Evolutionary conservation across 1,284 basidiomycete species (phyloP), one percentile per base, ranked within the genome.

Genomic region (Heterobasidion irregulare): DNA sequence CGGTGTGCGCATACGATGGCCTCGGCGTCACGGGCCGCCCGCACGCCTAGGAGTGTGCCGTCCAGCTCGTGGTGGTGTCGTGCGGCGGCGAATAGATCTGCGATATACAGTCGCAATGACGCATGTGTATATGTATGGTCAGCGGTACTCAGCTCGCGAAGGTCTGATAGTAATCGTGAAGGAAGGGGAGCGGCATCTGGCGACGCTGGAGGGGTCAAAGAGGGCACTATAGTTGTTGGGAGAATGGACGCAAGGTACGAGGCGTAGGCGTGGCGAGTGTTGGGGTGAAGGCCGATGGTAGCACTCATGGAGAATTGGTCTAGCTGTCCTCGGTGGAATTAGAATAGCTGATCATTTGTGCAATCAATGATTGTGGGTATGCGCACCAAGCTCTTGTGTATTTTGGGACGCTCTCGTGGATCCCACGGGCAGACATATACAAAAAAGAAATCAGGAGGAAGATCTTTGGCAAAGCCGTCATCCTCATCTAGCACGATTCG

Each of bases 271-370:
- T 56, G 73, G 59, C 69, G 70, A 19, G 59, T 71, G 61, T 63
- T 64, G 36, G 73, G 64, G 19, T 73, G 68, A 44, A 82, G 64
- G 46, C 72, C 70, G 53, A 90, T 68, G 45, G 79, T 79, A 5
- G 78, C 77, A 61, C 86, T 89, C 76, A 92, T 83, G 2, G 86
- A 74, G 65, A 92, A 92, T 59, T 78, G 80, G 65, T 92, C 88
- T 19, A 92, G 72, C 88, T 91, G 64, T 47, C 32, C 35, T 19
- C 50, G 15, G 41, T 45, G 41, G 33, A 4, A 26, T 26, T 26
- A 26, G 26, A 26, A 26, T 13, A 59, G 38, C 47, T 52, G 43
- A 58, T 55, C 54, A 52, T 52, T 32, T 53, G 53, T 26, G 5
- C 10, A 26, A 26, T 26, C 1, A 18, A 36, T 6, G 19, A 53